Evolutionary conservation across 805 yeast species (phyloP), one percentile per base, ranked within the genome.

Genomic region (Komagataella kurtzmanii): DNA sequence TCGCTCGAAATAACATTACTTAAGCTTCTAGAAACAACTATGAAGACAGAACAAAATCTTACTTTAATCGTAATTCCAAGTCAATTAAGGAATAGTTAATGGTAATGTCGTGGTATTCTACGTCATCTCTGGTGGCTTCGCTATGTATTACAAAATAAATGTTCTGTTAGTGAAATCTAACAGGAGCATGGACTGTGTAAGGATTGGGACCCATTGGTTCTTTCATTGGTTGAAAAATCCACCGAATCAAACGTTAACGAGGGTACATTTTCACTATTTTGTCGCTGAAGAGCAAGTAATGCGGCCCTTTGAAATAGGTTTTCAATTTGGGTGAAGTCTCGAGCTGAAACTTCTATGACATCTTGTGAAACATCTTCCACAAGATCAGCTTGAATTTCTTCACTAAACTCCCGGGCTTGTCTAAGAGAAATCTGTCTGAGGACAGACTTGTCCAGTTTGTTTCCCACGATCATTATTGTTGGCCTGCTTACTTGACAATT

Each of bases 401-500:
- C 45, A 1, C 61, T 65, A 50, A 60, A 61, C 52, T 64, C 68
- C n/a, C 60, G 55, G 0, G 65, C 63, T 52, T 64, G 68, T 45
- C 68, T 53, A 36, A 57, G 56, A 49, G 65, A 61, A 19, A 64
- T 60, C 51, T 63, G 65, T 46, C 65, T 51, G 7, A 58, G 48
- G 3, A 56, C 48, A 23, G 59, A 57, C 49, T 58, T 65, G 56
- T 79, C 83, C 17, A 55, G 54, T 59, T 79, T 79, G 56, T 78
- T 79, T 1, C 81, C 83, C 49, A 78, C 80, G 1, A 79, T 62
- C 24, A 79, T 54, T 8, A 79, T 70, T 1, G 75, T 73, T 0
- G 82, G 81, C 21, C 59, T 59, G 3, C 69, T 62, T 17, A 70
- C 77, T 54, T 72, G 74, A 60, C 79, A 73, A 58, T 75, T 73